Base-by-base conservation (phyloP, 306 rosid genomes). In the Citrullus mucosospermus region DNA sequence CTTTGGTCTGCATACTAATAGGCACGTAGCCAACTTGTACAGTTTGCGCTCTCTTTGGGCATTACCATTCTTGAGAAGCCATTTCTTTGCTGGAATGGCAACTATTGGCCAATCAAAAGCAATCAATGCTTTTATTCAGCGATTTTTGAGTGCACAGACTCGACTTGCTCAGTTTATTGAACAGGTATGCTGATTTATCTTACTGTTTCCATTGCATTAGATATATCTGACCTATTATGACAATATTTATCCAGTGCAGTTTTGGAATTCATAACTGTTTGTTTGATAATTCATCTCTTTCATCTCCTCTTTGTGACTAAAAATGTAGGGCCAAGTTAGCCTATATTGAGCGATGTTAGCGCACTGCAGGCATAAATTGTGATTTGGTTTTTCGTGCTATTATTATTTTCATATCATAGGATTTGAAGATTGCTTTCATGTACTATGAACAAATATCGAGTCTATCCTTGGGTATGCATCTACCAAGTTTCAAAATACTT, bases 71-170 rank as follows among this genome's bases (percentile, higher is more conserved):
- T 87, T 94, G 86, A 89, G 98, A 92, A 92, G 90, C 80, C 91
- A 92, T 86, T 94, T 94, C 83, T 90, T 94, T 70, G 98, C 96
- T 12, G 98, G 98, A 84, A 83, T 94, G 97, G 86, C 94, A 56
- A 85, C 97, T 73, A 83, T 91, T 78, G 97, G 96, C 66, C 97
- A 87, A 82, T 94, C 98, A 43, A 94, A 92, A 88, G 84, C 97
- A 22, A 89, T 94, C 55, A 94, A 92, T 77, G 97, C 96, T 78
- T 94, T 94, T 85, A 94, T 94, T 83, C 98, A 94, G 84, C 87
- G 98, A 81, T 90, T 92, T 89, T 86, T 94, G 81, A 87, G 96
- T 84, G 97, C 97, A 74, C 98, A 94, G 84, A 90, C 96, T 41
- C 88, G 95, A 60, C 98, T 92, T 67, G 96, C 93, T 2, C 98